phyloP scores from a whole-genome alignment of 2,329 filamentous ascomycete species.

The Pseudogymnoascus sp. region DNA sequence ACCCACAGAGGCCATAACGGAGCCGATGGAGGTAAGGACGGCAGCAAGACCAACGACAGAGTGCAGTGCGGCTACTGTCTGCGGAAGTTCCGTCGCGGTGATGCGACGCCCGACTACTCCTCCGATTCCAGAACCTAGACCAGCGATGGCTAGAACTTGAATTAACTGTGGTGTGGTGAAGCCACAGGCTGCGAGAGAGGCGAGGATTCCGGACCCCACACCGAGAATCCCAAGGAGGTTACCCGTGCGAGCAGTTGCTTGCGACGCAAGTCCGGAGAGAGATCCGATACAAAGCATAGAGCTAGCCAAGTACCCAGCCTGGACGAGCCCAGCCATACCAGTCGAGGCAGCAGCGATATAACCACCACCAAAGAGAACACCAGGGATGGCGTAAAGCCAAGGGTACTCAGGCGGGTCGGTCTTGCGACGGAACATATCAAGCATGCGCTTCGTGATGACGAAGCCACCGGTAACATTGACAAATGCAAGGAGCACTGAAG shows the following conservation, averaged over 20 bases:
- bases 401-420: conserved; percentile 84
- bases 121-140: conserved; percentile 48
- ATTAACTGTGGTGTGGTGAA: conserved; percentile 70
- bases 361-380: conserved; percentile 67
- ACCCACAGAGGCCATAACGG: conserved; percentile 64
- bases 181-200: conserved; percentile 71
- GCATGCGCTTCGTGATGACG: conserved; percentile 85
- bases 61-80: conserved; percentile 82
- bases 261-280: conserved; percentile 71
- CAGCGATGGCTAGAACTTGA: conserved; percentile 71
- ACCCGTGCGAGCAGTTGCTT: conserved; percentile 72
- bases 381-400: conserved; percentile 76
- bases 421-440: conserved; percentile 78
- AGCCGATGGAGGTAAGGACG: conserved; percentile 80
- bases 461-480: conserved; percentile 86
- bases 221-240: conserved; percentile 82
- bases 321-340: conserved; percentile 73
- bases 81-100: conserved; percentile 77
- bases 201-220: conserved; percentile 72
- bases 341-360: conserved; percentile 73
- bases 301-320: conserved; percentile 79
- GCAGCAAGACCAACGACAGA: conserved; percentile 85
- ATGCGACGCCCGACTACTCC: conserved; percentile 76
- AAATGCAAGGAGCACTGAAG: conserved; percentile 75
- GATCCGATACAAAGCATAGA: conserved; percentile 77